Percentiles rank a stretch among this genome's conserved stretches.
Evolutionary conservation across 208 protist genomes (phyloP).

Genomic region (Trypanosoma boissoni): DNA sequence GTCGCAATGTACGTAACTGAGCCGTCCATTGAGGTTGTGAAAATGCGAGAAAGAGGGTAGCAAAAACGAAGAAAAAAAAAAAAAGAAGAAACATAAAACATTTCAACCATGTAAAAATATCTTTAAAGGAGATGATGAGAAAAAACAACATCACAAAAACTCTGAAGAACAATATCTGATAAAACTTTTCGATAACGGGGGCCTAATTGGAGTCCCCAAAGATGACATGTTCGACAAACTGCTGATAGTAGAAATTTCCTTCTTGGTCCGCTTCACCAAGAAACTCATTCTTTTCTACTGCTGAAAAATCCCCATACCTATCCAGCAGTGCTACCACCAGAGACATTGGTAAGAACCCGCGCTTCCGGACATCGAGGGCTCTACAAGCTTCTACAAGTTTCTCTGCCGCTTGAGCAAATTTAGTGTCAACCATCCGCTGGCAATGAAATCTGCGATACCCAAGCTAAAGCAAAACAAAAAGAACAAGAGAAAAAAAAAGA

Average conservation of each 20-base stretch:
- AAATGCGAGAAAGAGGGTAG: too few species aligned
- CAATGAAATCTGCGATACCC: not conserved
- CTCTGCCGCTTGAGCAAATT: not conserved
- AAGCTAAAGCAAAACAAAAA: not conserved
- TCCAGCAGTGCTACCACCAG: conserved; percentile 1
- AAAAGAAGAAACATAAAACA: not conserved
- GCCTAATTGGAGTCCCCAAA: too few species aligned
- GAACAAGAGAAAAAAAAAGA: conserved; percentile 1
- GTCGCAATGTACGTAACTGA: too few species aligned
- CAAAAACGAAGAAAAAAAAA: too few species aligned
- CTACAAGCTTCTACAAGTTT: conserved; percentile 12
- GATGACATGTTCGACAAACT: conserved; percentile 11
- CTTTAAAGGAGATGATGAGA: not conserved
- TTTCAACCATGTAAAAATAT: not conserved
- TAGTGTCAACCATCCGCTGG: not conserved
- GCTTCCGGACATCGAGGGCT: not conserved
- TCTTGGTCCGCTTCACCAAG: conserved; percentile 16
- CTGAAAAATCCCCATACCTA: conserved; percentile 18
- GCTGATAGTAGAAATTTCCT: conserved; percentile 8
- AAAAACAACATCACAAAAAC: too few species aligned
- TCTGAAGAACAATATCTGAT: too few species aligned
- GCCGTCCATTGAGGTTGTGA: too few species aligned
- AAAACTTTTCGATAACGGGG: too few species aligned
- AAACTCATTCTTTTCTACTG: conserved; percentile 16
- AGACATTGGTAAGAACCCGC: conserved; percentile 5